Percentiles rank a stretch among this genome's conserved stretches.
phyloP scores from a whole-genome alignment of 345 rosid species.

The Clausena lansium region DNA sequence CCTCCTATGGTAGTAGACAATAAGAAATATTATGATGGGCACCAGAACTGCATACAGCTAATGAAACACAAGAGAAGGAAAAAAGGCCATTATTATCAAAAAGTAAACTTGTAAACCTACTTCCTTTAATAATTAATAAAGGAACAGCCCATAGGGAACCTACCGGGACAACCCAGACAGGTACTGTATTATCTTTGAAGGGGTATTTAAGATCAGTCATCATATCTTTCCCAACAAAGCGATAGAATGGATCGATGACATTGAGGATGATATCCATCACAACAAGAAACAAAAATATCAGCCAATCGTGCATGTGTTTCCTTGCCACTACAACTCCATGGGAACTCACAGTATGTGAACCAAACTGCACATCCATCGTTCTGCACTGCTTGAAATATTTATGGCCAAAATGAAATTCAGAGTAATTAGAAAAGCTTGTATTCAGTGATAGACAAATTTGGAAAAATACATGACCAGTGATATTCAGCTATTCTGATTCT shows the following conservation, averaged over 20 bases:
- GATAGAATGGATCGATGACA: slow-evolving; percentile 71
- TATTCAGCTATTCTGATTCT: background rate
- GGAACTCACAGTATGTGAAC: slow-evolving; percentile 57
- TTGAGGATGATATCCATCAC: slow-evolving; percentile 38
- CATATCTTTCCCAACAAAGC: slow-evolving; percentile 90
- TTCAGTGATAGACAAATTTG: background rate
- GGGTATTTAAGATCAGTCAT: slow-evolving; percentile 88
- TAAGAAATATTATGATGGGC: slow-evolving; percentile 59
- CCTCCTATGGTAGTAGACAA: slow-evolving; percentile 57
- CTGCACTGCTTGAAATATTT: slow-evolving; percentile 31
- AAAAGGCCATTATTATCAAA: background rate
- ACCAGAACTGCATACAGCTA: slow-evolving; percentile 62
- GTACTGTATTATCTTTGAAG: slow-evolving; percentile 65
- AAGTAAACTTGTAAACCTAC: background rate
- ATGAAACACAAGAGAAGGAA: slow-evolving; percentile 11
- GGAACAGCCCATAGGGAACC: slow-evolving; percentile 18
- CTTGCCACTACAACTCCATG: slow-evolving; percentile 58
- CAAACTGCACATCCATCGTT: slow-evolving; percentile 52
- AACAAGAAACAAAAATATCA: slow-evolving; percentile 59
- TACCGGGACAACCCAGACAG: slow-evolving; percentile 80
- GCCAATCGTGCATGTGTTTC: slow-evolving; percentile 77
- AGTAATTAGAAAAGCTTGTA: background rate
- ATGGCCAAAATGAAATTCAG: background rate
- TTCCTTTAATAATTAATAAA: background rate
- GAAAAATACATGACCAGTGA: background rate